Conservation (phyloP, 129 eudicot genomes). For the Solidago caesia region DNA sequence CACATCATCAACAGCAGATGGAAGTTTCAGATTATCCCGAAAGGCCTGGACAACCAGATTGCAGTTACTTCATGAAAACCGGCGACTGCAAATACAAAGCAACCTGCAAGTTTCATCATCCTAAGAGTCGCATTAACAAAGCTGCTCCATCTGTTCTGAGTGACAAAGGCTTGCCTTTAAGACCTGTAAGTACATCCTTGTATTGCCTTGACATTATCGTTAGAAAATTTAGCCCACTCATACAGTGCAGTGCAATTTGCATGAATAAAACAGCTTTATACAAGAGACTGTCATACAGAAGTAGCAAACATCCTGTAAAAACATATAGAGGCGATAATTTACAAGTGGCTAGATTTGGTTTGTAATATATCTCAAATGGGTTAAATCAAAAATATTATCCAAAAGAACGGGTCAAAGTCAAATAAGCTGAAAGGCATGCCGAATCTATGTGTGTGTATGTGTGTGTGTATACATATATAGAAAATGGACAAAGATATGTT, state of each 20-base stretch:
- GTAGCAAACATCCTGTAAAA: background rate
- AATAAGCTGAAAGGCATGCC: background rate
- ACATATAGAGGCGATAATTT: background rate
- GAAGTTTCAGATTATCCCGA: conserved; percentile 67
- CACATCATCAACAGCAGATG: conserved; percentile 45
- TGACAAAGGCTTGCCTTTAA: conserved; percentile 80
- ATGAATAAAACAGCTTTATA: background rate
- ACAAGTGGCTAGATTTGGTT: background rate
- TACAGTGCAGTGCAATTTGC: background rate
- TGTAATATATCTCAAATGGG: conserved; percentile 7
- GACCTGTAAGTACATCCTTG: conserved; percentile 77
- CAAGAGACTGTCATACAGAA: background rate
- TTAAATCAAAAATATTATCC: background rate
- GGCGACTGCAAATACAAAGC: conserved; percentile 82
- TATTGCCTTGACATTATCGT: conserved; percentile 1
- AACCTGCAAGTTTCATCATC: conserved; percentile 84
- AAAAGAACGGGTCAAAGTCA: background rate
- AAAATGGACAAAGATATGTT: background rate
- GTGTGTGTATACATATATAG: too few species aligned
- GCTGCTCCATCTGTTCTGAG: conserved; percentile 46
- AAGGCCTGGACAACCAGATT: conserved; percentile 92
- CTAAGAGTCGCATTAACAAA: conserved; percentile 45
- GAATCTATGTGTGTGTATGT: too few species aligned
- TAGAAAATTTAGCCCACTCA: background rate
- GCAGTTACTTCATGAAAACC: conserved; percentile 75